These are phyloP conservation scores for Fraxinus angustifolia DNA, from an alignment of 305 asterid species.

Conservation along the genomic window DNA sequence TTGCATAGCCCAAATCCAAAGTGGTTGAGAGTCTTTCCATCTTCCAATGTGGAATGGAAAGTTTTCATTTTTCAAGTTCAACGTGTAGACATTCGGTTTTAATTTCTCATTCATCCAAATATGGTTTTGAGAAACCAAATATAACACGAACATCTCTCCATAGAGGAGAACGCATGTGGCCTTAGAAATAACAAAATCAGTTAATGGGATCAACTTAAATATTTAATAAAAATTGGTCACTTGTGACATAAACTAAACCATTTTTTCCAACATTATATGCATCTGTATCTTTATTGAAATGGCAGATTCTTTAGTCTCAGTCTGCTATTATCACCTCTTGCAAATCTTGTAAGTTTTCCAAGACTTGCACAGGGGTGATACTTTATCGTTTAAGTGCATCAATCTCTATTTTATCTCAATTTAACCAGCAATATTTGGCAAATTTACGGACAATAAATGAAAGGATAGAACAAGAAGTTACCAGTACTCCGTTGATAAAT, in stretches of 20 bases:
- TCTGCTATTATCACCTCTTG: too few relatives aligned
- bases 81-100: background rate
- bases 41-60: background rate
- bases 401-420: too few relatives aligned
- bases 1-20: background rate
- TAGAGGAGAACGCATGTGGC: background rate
- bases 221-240: background rate
- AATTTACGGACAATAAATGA: background rate
- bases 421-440: background rate
- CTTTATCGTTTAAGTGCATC: background rate
- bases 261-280: background rate
- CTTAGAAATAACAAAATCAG: background rate
- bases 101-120: background rate
- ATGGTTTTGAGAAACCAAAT: background rate
- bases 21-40: background rate
- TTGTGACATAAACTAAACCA: background rate
- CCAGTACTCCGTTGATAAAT: constrained; percentile 49
- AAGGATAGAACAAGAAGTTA: constrained; percentile 15
- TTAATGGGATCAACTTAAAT: background rate
- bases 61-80: background rate
- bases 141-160: background rate
- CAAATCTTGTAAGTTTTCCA: background rate
- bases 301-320: background rate
- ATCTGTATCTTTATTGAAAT: background rate
- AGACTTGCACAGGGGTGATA: background rate